A percentile compares a stretch with the other conserved stretches of the same genome.
Conservation (phyloP, 2,329 filamentous ascomycete genomes). For the Fusarium marasasianum region DNA sequence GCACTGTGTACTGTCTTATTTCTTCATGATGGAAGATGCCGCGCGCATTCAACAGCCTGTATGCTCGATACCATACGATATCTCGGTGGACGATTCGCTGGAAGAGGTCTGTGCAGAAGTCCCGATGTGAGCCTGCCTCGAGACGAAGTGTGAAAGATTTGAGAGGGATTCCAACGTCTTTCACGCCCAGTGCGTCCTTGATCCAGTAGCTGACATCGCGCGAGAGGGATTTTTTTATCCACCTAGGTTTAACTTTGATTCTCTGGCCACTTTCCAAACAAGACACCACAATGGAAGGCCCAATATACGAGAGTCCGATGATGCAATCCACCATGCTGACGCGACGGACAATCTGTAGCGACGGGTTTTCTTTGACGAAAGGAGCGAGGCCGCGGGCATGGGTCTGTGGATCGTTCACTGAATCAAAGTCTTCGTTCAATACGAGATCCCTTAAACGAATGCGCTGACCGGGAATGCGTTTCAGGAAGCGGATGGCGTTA, state of each 20-base stretch:
- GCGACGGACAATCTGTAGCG: accelerated
- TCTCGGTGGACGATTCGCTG: not conserved
- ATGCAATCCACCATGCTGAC: not conserved
- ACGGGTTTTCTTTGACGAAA: not conserved
- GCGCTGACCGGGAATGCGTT: not conserved
- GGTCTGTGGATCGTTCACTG: not conserved
- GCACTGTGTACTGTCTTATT: too few species aligned
- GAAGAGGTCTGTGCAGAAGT: not conserved
- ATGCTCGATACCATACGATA: not conserved
- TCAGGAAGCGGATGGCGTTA: slow-evolving; percentile 10
- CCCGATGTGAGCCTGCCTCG: not conserved
- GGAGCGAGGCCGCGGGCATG: not conserved
- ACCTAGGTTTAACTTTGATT: too few species aligned
- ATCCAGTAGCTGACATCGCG: accelerated
- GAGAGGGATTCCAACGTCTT: accelerated
- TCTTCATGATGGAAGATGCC: accelerated
- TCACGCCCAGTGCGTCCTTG: accelerated
- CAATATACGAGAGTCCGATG: too few species aligned
- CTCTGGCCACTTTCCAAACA: too few species aligned
- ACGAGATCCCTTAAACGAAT: not conserved
- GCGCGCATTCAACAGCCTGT: not conserved
- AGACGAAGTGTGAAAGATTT: accelerated
- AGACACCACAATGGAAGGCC: too few species aligned
- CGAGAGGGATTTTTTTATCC: too few species aligned
- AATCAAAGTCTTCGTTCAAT: slow-evolving; percentile 2